Evolutionary conservation across 768 basidiomycete species (phyloP).

Genomic region (Trametes cinnabarina): DNA sequence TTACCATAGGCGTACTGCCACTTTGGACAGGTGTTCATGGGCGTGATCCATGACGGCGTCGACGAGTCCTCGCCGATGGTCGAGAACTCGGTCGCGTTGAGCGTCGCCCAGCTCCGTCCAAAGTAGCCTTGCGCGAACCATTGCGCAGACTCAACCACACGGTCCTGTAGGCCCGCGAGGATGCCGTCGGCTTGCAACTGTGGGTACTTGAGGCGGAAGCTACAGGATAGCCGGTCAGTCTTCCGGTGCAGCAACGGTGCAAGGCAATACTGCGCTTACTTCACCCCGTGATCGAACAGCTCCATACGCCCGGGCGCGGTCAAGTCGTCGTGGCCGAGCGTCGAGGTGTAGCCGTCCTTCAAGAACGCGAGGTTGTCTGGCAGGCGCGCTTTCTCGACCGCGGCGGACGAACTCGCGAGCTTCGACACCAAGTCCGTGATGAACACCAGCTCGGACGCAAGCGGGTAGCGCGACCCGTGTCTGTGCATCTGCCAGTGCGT

Average conservation of each 20-base stretch:
- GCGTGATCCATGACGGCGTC: constrained; percentile 43
- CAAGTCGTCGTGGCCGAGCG: constrained; percentile 35
- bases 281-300: constrained; percentile 41
- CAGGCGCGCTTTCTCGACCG: constrained; percentile 30
- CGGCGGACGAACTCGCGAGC: constrained; percentile 27
- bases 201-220: constrained; percentile 34
- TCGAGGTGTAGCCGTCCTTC: constrained; percentile 36
- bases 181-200: constrained; percentile 26
- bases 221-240: not conserved
- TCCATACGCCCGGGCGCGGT: constrained; percentile 37
- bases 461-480: constrained; percentile 42
- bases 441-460: constrained; percentile 31
- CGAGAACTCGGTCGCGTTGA: constrained; percentile 29
- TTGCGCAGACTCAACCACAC: constrained; percentile 40
- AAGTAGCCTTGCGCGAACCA: constrained; percentile 42
- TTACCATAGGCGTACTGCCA: constrained; percentile 34
- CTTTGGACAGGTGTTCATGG: constrained; percentile 39
- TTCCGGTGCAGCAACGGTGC: too few relatives aligned
- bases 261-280: constrained; percentile 31
- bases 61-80: constrained; percentile 34
- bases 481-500: constrained; percentile 44
- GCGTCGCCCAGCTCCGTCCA: constrained; percentile 31
- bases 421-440: constrained; percentile 35
- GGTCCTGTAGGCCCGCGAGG: constrained; percentile 34
- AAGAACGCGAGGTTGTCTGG: constrained; percentile 37